Evolutionary conservation across 805 yeast species (phyloP), one percentile per base, ranked within the genome.

Genomic region (Candida insectorum): DNA sequence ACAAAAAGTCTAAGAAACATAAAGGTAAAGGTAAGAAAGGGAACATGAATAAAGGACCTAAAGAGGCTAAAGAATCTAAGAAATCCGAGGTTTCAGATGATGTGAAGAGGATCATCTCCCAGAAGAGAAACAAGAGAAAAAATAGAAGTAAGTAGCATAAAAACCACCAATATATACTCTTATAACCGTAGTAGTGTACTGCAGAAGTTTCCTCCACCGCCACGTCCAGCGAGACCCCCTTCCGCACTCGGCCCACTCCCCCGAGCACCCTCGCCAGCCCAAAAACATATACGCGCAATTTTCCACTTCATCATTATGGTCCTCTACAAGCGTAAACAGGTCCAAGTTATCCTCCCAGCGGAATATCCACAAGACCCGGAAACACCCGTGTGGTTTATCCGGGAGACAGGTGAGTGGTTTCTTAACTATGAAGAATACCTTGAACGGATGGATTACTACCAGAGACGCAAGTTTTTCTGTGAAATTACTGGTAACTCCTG

Each of bases 401-500:
- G 83, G 8, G 81, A 80, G 45, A 93, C 97, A 1, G 81, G 80
- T 33, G 98, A 91, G 64, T 91, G 94, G 87, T 93, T 88, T 56
- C 46, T 65, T 10, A 65, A 68, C 5, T 91, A 93, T 56, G 85
- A 82, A 34, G 87, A 80, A 7, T 91, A 86, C 49, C 62, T 93
- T 30, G 61, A 61, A 15, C 62, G 91, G 35, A 60, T 84, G 67
- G 87, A 84, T 54, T 84, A 81, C 58, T 85, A 84, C 56, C 72
- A 72, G 39, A 69, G 75, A 31, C 79, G 78, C 45, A 85, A 86
- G 55, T 93, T 93, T 60, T 93, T 88, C 9, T 93, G 97, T 63
- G 98, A 93, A 60, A 83, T 91, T 30, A 86, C 97, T 0, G 98
- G 98, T 10, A 85, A 87, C 49, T 82, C 96, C 12, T 83, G 94